A percentile compares a stretch with the other conserved stretches of the same genome.
Conservation (phyloP, 768 basidiomycete genomes). For the Termitomyces sp. region DNA sequence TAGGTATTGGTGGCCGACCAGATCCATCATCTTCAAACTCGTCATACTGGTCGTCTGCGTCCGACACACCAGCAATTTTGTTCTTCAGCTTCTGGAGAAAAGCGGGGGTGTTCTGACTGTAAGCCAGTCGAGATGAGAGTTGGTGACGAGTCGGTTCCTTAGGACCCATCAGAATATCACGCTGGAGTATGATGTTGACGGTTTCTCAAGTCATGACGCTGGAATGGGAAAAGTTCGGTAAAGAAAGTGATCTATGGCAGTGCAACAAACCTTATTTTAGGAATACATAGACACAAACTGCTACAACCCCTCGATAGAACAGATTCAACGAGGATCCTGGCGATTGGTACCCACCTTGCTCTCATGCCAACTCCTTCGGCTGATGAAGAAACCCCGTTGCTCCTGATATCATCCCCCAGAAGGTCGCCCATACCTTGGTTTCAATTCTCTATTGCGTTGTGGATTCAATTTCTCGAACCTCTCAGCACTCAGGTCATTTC, state of each 20-base stretch:
- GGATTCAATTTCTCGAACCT: conserved; percentile 74
- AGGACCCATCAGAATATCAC: conserved; percentile 30
- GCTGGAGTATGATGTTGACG: neutral
- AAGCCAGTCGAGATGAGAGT: conserved; percentile 66
- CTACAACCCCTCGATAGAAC: too few species aligned
- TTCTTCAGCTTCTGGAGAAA: conserved; percentile 68
- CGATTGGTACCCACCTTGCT: neutral
- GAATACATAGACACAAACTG: too few species aligned
- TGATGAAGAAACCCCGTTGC: conserved; percentile 62
- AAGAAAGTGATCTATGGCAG: too few species aligned
- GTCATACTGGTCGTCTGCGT: conserved; percentile 42
- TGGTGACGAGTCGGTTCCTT: conserved; percentile 71
- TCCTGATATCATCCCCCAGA: conserved; percentile 32
- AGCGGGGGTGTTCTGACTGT: conserved; percentile 54
- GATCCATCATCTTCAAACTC: conserved; percentile 63
- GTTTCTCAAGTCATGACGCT: neutral
- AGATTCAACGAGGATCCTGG: neutral
- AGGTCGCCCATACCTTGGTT: conserved; percentile 61
- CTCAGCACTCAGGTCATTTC: conserved; percentile 71
- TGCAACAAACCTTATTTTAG: too few species aligned
- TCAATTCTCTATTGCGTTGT: conserved; percentile 64
- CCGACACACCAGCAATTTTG: conserved; percentile 48
- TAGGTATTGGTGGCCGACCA: conserved; percentile 71
- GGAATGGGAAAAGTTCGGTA: too few species aligned
- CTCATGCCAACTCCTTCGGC: conserved; percentile 6